Evolutionary conservation across 2,329 filamentous ascomycete genomes (phyloP).

Genomic region (Colletotrichum eleusines): DNA sequence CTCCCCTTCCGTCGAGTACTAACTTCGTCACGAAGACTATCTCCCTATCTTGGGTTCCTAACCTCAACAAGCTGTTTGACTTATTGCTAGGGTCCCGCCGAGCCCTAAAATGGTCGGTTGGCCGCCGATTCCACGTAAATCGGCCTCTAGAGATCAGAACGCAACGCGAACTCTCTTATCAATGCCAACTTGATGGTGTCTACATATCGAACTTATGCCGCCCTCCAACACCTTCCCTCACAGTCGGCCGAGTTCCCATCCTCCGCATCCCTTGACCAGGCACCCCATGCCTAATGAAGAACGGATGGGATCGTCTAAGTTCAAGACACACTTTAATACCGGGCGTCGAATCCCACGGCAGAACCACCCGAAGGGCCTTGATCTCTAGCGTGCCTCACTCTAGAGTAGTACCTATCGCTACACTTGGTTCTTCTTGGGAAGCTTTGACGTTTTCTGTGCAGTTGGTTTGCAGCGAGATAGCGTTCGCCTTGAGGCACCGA

Average conservation of each 20-base stretch:
- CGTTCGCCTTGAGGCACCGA: not conserved
- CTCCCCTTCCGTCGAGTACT: not conserved
- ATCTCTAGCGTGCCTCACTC: slow-evolving; percentile 30
- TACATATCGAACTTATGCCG: slow-evolving; percentile 3
- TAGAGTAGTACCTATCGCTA: not conserved
- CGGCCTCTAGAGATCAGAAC: slow-evolving; percentile 12
- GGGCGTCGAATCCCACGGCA: slow-evolving; percentile 6
- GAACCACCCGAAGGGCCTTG: slow-evolving; percentile 18
- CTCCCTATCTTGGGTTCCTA: too few relatives aligned
- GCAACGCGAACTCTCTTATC: slow-evolving; percentile 12
- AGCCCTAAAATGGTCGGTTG: not conserved
- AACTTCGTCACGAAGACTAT: not conserved
- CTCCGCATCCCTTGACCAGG: not conserved
- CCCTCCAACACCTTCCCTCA: not conserved
- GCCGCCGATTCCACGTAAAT: slow-evolving; percentile 7
- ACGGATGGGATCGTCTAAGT: slow-evolving; percentile 1
- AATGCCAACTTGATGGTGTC: slow-evolving; percentile 5
- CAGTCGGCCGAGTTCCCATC: not conserved
- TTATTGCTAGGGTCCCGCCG: not conserved
- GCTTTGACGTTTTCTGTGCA: not conserved
- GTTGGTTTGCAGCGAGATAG: not conserved
- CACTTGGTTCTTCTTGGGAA: not conserved
- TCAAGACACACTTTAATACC: slow-evolving; percentile 14
- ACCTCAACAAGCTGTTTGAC: not conserved
- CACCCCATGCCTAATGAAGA: slow-evolving; percentile 9